A percentile compares a stretch with the other conserved stretches of the same genome.
Evolutionary conservation across 306 rosid genomes (phyloP).

Genomic region (Herpetospermum pedunculosum): DNA sequence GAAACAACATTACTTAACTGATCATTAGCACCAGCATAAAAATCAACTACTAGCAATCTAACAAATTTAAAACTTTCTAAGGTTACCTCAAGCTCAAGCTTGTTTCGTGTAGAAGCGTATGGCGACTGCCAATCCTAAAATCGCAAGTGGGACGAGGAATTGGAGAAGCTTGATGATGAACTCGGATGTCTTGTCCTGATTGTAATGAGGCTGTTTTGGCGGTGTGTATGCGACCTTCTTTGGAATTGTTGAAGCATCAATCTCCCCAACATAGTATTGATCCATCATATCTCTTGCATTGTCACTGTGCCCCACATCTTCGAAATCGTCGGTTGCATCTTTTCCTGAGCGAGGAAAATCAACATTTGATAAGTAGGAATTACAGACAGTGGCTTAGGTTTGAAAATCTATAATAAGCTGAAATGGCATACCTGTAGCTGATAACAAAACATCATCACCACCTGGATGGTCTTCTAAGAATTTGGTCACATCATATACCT

Average conservation of each 20-base stretch:
- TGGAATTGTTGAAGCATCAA: conserved; percentile 36
- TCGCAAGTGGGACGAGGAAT: conserved; percentile 43
- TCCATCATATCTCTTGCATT: conserved; percentile 44
- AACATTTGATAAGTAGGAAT: background rate
- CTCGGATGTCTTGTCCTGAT: conserved; percentile 50
- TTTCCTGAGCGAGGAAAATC: conserved; percentile 19
- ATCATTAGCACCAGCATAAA: background rate
- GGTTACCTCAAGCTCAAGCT: conserved; percentile 15
- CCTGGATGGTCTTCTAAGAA: conserved; percentile 55
- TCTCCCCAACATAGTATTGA: conserved; percentile 33
- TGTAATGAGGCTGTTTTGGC: conserved; percentile 48
- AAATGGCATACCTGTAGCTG: conserved; percentile 31
- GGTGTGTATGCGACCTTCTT: conserved; percentile 23
- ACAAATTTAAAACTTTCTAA: background rate
- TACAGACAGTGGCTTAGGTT: background rate
- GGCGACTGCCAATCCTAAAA: conserved; percentile 42
- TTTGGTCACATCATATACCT: conserved; percentile 46
- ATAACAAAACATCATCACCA: conserved; percentile 47
- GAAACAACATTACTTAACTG: background rate
- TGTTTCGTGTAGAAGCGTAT: conserved; percentile 41
- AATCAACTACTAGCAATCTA: background rate
- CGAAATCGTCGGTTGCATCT: conserved; percentile 56
- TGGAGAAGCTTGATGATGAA: conserved; percentile 48
- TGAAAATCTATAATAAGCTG: background rate
- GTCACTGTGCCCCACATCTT: conserved; percentile 48